phyloP scores from a whole-genome alignment of 768 basidiomycete species.

The Mycena alexandri region DNA sequence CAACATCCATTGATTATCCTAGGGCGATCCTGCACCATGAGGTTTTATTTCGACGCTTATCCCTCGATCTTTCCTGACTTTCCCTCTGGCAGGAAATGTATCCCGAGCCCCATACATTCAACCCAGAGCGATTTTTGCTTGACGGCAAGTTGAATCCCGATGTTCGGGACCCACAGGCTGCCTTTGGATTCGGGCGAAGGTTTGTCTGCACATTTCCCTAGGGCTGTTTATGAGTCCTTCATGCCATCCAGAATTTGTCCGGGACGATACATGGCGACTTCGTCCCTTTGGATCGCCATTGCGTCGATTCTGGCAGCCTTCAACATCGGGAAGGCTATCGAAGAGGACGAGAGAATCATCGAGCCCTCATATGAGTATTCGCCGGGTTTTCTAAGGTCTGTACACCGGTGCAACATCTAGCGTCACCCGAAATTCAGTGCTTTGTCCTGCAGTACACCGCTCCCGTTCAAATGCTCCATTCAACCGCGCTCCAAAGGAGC shows the following conservation, averaged over 20 bases:
- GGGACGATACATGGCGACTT: slow-evolving; percentile 41
- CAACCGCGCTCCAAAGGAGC: slow-evolving; percentile 5
- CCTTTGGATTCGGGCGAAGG: slow-evolving; percentile 45
- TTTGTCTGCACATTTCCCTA: slow-evolving; percentile 5
- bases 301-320: slow-evolving; percentile 43
- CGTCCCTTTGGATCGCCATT: slow-evolving; percentile 43
- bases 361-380: slow-evolving; percentile 13
- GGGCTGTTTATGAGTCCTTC: too few species aligned
- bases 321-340: slow-evolving; percentile 41
- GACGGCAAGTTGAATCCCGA: slow-evolving; percentile 38
- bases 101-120: slow-evolving; percentile 51
- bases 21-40: slow-evolving; percentile 34
- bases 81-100: slow-evolving; percentile 48
- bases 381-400: neutral
- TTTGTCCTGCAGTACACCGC: neutral
- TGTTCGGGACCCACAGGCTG: slow-evolving; percentile 27
- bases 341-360: slow-evolving; percentile 37
- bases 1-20: neutral
- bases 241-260: slow-evolving; percentile 34
- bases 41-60: too few species aligned
- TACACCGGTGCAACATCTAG: neutral
- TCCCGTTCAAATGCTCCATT: slow-evolving; percentile 14
- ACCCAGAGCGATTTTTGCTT: slow-evolving; percentile 52
- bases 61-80: too few species aligned
- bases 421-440: too few species aligned